phyloP scores from a whole-genome alignment of 257 asterid species.

The Solanum chmielewskii region DNA sequence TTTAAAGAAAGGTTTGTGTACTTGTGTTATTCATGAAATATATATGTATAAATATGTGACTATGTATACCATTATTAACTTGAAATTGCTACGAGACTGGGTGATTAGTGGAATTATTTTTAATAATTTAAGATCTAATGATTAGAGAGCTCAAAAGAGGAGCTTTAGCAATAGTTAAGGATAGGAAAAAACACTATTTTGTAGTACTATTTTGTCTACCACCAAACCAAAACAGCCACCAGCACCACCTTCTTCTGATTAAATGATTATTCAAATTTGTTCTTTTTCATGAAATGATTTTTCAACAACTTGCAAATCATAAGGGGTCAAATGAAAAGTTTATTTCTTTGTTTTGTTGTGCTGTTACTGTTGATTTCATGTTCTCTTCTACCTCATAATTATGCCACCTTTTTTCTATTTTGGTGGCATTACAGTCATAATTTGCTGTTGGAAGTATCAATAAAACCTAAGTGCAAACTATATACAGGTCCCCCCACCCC shows the following conservation, averaged over 20 bases:
- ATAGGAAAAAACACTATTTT: background rate
- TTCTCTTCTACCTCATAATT: background rate
- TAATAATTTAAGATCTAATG: background rate
- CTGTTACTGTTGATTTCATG: background rate
- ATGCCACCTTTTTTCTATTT: background rate
- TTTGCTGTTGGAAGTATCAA: background rate
- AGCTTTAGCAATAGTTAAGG: background rate
- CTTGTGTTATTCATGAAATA: background rate
- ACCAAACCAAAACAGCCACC: background rate
- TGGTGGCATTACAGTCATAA: background rate
- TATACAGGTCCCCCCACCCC: background rate
- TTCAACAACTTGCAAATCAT: background rate
- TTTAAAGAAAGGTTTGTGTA: no score
- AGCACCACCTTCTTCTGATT: background rate
- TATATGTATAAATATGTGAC: background rate
- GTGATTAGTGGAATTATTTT: background rate
- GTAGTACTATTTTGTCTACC: background rate
- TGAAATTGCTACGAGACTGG: background rate
- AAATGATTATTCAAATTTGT: background rate
- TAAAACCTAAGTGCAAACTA: constrained; percentile 1
- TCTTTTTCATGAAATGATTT: background rate
- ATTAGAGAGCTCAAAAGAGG: background rate
- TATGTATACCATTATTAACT: background rate
- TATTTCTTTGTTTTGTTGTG: background rate
- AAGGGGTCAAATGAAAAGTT: background rate